These are phyloP conservation scores for Pleoardoris graminearum DNA, from an alignment of 2,329 filamentous ascomycete genomes.

Conservation along the genomic window DNA sequence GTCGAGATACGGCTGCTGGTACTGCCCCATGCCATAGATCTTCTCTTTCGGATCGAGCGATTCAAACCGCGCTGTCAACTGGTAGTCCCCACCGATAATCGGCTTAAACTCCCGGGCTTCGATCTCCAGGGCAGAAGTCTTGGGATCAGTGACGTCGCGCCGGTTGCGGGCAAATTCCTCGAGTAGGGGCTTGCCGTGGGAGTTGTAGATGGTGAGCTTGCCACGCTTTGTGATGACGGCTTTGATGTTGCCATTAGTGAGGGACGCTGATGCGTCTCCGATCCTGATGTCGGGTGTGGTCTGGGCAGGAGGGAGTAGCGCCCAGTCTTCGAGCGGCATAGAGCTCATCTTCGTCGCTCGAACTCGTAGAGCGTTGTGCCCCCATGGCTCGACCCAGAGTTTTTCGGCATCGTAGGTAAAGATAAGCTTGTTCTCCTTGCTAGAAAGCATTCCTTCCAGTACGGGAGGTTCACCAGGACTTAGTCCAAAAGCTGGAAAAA, in stretches of 20 bases:
- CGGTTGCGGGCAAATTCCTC: conserved; percentile 60
- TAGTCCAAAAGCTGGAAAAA: no score
- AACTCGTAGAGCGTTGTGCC: conserved; percentile 52
- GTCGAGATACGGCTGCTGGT: conserved; percentile 66
- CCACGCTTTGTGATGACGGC: conserved; percentile 53
- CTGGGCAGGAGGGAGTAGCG: conserved; percentile 17
- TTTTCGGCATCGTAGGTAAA: conserved; percentile 59
- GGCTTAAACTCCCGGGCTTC: conserved; percentile 63
- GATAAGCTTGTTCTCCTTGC: conserved; percentile 61
- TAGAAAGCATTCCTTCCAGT: conserved; percentile 41
- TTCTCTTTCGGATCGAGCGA: conserved; percentile 58
- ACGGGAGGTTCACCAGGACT: no score
- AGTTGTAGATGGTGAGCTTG: conserved; percentile 55
- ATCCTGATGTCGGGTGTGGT: conserved; percentile 14
- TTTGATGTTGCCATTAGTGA: conserved; percentile 55
- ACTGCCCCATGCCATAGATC: conserved; percentile 72
- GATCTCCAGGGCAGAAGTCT: conserved; percentile 61
- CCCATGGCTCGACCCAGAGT: conserved; percentile 56
- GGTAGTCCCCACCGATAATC: conserved; percentile 55
- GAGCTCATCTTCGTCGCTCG: conserved; percentile 49
- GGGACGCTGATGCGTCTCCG: conserved; percentile 40
- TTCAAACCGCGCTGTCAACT: conserved; percentile 63
- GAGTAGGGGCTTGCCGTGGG: conserved; percentile 49
- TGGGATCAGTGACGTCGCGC: conserved; percentile 58
- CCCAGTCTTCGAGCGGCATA: conserved; percentile 36